Base-by-base conservation (phyloP, 192 early-diverging fungal genomes). In the Linnemannia schmuckeri region DNA sequence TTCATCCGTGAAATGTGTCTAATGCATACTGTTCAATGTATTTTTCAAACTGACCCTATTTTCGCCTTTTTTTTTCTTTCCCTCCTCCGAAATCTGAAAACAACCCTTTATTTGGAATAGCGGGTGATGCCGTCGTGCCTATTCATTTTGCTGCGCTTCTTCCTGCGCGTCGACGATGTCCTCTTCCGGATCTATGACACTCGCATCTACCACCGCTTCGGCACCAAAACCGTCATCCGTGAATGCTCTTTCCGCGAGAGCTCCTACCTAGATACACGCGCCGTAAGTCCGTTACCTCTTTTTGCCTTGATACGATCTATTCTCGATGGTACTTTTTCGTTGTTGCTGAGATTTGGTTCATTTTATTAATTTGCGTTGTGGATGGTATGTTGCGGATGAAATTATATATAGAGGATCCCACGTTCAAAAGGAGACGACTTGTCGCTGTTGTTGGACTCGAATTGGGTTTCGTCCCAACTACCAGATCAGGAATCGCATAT, bases 71-170 rank as follows among this genome's bases (percentile, higher is more conserved):
- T 49, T 61, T 27, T 17, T 89, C 7, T 81, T 49, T 40, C 61
- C 40, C 37, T 3, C 3, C 37, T 37, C 37, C 37, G 37, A 76
- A 42, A 82, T 81, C 15, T 35, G 49, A 42, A 73, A 75, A 27
- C 44, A 46, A 46, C 15, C 44, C 13, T 12, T 20, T 20, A 61
- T 27, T 6, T 33, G 12, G 15, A 49, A 38, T 71, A 97, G 94
- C 91, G 98, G 24, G 98, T 99, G 10, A 99, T 99, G 98, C 94
- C 96, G 6, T 92, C 93, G 4, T 96, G 97, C 54, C 98, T 98
- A 87, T 92, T 99, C 44, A 88, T 98, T 12, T 90, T 99, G 17
- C 90, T 93, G 74, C 93, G 98, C 15, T 97, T 95, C 87, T 98
- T 98, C 79, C 80, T 99, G 52, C 93, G 98, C 30, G 97, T 99